Evolutionary conservation across 176 grass and related monocot species (phyloP), one percentile per base, ranked within the genome.

Genomic region (Eragrostis nindensis): DNA sequence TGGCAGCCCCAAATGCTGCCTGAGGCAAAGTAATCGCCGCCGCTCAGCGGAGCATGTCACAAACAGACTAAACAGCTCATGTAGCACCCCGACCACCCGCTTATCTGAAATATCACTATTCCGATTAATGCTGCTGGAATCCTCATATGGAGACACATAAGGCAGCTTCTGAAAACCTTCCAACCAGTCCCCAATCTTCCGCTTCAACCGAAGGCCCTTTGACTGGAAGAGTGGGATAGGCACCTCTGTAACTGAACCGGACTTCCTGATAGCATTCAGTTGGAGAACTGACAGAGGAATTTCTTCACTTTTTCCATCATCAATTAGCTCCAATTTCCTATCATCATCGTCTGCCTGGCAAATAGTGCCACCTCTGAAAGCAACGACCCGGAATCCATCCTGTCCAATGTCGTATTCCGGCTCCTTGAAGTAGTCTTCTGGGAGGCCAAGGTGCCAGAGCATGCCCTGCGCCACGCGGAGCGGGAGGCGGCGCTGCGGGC

Each of bases 371-470:
- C 83, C 86, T 61, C 36, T 81, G 13, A 75, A 70, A n/a, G 77
- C 54, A 12, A 94, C 24, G 21, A 91, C 43, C 48, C n/a, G 52
- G 78, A 97, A 97, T 18, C 88, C 88, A 46, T 88, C 86, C 6
- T 89, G 80, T 29, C 44, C 73, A 30, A 91, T 80, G 57, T 86
- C 76, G 8, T 87, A 27, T 8, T 76, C 66, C 3, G 50, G 79
- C 46, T 41, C 44, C 63, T 43, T 87, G 36, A 97, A 87, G 67
- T 91, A 97, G 49, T 91, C 77, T 49, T 97, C 90, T 13, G 94
- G 94, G 78, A 97, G 65, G 46, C 88, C 94, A 11, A 97, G 81
- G 55, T 94, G 92, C 91, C 91, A 97, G 78, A 93, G 76, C 91
- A 94, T 87, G 44, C 94, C 89, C 73, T 91, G 88, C 4, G 90